phyloP scores from a whole-genome alignment of 768 basidiomycete genomes.

The Trametopsis cervina region DNA sequence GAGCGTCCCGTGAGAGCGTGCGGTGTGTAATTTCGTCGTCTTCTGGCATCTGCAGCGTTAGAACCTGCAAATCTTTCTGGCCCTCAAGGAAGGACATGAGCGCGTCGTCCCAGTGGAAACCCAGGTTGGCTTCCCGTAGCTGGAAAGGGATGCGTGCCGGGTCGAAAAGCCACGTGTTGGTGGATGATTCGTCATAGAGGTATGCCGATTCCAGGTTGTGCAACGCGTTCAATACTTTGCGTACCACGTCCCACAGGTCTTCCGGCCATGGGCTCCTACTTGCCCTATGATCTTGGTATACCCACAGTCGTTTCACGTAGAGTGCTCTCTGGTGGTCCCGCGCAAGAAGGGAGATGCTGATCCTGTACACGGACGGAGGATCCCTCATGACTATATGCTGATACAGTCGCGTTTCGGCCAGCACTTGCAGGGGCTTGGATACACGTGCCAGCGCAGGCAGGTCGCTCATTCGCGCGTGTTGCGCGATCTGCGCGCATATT shows the following conservation, averaged over 20 bases:
- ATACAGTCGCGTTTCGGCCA: constrained; percentile 44
- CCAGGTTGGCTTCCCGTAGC: constrained; percentile 41
- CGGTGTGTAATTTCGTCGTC: not conserved
- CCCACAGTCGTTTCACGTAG: constrained; percentile 37
- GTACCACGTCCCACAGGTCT: constrained; percentile 40
- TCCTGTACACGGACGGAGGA: constrained; percentile 27
- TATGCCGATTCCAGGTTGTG: constrained; percentile 37
- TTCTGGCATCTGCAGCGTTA: constrained; percentile 21
- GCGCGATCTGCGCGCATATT: constrained; percentile 35
- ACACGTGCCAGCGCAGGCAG: constrained; percentile 38
- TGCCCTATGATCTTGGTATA: constrained; percentile 28
- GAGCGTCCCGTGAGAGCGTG: constrained; percentile 14
- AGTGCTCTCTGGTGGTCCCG: constrained; percentile 28
- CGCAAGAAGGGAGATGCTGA: constrained; percentile 32
- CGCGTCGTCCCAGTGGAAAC: constrained; percentile 41
- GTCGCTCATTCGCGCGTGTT: constrained; percentile 29
- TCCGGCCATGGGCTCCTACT: not conserved
- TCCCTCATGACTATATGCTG: constrained; percentile 32
- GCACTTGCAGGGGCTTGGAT: constrained; percentile 39
- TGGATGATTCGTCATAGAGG: constrained; percentile 30
- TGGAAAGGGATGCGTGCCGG: constrained; percentile 35
- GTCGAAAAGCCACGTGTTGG: constrained; percentile 41
- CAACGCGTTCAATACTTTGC: constrained; percentile 36
- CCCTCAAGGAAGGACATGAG: constrained; percentile 41
- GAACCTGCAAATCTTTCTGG: constrained; percentile 34